These are phyloP conservation scores for Passiflora organensis DNA, from an alignment of 345 rosid species.

Conservation along the genomic window DNA sequence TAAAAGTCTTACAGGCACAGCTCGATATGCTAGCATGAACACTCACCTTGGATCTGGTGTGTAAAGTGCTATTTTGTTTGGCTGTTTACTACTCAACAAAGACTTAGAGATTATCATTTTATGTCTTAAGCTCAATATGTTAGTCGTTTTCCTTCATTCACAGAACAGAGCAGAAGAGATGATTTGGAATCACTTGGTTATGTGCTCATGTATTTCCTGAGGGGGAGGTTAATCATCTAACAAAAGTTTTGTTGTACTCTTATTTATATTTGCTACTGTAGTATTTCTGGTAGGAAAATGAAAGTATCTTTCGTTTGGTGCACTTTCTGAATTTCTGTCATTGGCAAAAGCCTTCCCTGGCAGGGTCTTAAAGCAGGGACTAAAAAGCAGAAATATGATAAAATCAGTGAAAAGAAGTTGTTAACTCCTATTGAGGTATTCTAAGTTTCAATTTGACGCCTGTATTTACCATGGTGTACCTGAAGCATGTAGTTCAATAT, in stretches of 20 bases:
- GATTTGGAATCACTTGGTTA: slow-evolving; percentile 31
- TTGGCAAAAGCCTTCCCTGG: slow-evolving; percentile 27
- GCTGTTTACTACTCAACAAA: not conserved
- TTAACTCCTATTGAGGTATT: slow-evolving; percentile 29
- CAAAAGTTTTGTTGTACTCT: not conserved
- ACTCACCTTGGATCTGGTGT: slow-evolving; percentile 30
- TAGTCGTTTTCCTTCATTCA: slow-evolving; percentile 8
- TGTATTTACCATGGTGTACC: not conserved
- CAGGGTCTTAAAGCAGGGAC: slow-evolving; percentile 31
- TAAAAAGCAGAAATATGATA: slow-evolving; percentile 27
- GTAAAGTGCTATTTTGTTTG: slow-evolving; percentile 5
- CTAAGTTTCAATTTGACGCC: too few species aligned
- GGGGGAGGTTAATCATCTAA: slow-evolving; percentile 22
- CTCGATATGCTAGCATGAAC: slow-evolving; percentile 32
- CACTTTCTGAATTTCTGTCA: slow-evolving; percentile 8
- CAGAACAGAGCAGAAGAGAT: slow-evolving; percentile 30
- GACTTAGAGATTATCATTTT: not conserved
- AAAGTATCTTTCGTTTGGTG: not conserved
- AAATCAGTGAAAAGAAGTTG: slow-evolving; percentile 28
- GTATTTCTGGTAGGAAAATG: not conserved
- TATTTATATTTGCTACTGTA: not conserved
- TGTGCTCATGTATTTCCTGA: slow-evolving; percentile 30
- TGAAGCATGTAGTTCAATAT: not conserved
- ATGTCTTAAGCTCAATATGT: not conserved
- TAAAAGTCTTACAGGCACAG: slow-evolving; percentile 27